Evolutionary conservation across 164 flowering plant species (phyloP), one percentile per base, ranked within the genome.

Genomic region (Echeveria elegans): DNA sequence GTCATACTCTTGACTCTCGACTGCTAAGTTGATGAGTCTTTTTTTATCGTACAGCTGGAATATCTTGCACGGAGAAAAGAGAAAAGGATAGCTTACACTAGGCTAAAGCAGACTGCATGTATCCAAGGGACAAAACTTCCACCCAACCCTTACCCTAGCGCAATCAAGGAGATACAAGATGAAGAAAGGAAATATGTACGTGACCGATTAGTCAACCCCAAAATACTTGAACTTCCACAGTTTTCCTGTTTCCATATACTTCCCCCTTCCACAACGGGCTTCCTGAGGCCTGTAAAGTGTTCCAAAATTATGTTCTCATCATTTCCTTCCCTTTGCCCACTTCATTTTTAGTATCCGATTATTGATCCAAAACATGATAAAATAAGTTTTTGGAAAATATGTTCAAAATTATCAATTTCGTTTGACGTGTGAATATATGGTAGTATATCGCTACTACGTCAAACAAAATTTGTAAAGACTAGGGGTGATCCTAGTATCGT

Each of bases 31-130:
- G n/a, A n/a, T n/a, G n/a, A n/a, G n/a, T n/a, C n/a, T n/a, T n/a
- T n/a, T n/a, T n/a, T n/a, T n/a, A n/a, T n/a, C n/a, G 18, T 66
- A 11, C 73, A 93, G 98, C 79, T 86, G 92, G 98, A 93, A 79
- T 93, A 88, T 72, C 79, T 80, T n/a, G 74, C 81, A n/a, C 94
- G 87, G 77, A 88, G 68, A 77, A 86, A 81, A 70, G 83, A 73
- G 21, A 93, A 82, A 78, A 89, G 80, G 86, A 62, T 70, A 69
- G 98, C 97, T 23, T 93, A 89, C 75, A 21, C 69, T 29, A 83
- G 83, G 18, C 64, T 93, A 82, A 90, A 86, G 79, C 77, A 88
- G 77, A 84, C 88, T 70, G 86, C 94, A 7, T 76, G 78, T 16
- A 77, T 79, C 36, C 89, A 83, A 78, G 98, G 89, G 63, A 85